Evolutionary conservation across 208 protist species (phyloP).

Genomic region (Leishmania turanica): DNA sequence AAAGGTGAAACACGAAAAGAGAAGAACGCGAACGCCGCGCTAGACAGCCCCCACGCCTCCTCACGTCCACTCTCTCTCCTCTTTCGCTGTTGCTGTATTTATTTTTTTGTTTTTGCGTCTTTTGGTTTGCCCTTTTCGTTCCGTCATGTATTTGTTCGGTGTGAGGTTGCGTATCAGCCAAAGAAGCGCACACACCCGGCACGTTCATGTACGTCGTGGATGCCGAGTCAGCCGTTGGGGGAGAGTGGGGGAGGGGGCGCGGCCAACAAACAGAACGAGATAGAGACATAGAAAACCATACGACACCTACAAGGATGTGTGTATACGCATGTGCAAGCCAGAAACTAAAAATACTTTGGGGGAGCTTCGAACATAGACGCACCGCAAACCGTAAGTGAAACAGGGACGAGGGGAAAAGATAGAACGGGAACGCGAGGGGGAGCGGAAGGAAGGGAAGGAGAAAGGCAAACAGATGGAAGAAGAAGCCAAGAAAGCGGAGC

Average conservation of each 20-base stretch:
- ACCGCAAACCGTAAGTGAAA: not conserved
- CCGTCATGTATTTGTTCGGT: too few species aligned
- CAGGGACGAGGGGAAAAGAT: not conserved
- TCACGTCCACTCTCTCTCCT: not conserved
- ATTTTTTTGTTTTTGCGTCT: not conserved
- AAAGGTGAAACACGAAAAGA: not conserved
- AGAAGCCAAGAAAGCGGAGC: not conserved
- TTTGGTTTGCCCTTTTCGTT: not conserved
- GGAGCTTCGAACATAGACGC: not conserved
- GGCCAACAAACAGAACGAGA: not conserved
- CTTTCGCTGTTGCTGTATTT: not conserved
- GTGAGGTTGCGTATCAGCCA: too few species aligned
- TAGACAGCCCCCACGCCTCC: too few species aligned
- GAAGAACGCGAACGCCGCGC: not conserved
- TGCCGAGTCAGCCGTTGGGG: too few species aligned
- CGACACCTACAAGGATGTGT: not conserved
- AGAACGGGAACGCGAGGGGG: too few species aligned
- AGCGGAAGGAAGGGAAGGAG: not conserved
- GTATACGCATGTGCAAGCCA: not conserved
- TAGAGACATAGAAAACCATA: not conserved
- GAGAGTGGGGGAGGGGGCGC: too few species aligned
- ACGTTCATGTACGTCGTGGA: too few species aligned
- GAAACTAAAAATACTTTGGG: not conserved
- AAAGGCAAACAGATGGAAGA: not conserved
- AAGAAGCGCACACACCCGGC: too few species aligned